Evolutionary conservation across 2,329 filamentous ascomycete genomes (phyloP).

Genomic region (Calycina marina): DNA sequence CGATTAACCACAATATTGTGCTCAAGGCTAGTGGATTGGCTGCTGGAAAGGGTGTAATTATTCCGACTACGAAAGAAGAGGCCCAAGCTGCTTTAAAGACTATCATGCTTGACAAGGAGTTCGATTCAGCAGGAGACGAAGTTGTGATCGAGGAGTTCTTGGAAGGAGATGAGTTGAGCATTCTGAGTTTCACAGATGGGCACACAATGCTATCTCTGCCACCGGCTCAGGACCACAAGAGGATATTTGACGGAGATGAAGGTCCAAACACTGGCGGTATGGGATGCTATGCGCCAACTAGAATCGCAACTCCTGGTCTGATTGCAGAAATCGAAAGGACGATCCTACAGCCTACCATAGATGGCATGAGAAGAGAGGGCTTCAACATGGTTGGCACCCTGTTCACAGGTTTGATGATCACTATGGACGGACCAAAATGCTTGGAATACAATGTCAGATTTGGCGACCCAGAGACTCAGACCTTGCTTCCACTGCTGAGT

Average conservation of each 20-base stretch:
- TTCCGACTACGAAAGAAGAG: constrained; percentile 53
- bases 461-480: constrained; percentile 85
- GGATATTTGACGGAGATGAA: constrained; percentile 76
- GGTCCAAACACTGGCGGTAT: constrained; percentile 95
- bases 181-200: constrained; percentile 85
- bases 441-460: constrained; percentile 91
- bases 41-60: constrained; percentile 89
- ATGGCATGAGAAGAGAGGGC: constrained; percentile 73
- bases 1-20: constrained; percentile 58
- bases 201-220: constrained; percentile 71
- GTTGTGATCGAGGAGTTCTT: constrained; percentile 94
- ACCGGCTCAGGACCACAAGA: constrained; percentile 92
- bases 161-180: constrained; percentile 79
- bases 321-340: constrained; percentile 64
- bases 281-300: constrained; percentile 93
- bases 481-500: constrained; percentile 63
- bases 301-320: constrained; percentile 57
- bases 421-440: constrained; percentile 62
- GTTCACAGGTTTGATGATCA: constrained; percentile 92
- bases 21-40: constrained; percentile 91
- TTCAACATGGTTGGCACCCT: constrained; percentile 60
- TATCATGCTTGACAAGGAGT: constrained; percentile 82
- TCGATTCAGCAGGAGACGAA: constrained; percentile 73
- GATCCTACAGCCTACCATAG: constrained; percentile 78
- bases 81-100: constrained; percentile 68